A percentile compares a stretch with the other conserved stretches of the same genome.
phyloP scores from a whole-genome alignment of 306 rosid genomes.

The Purshia tridentata region DNA sequence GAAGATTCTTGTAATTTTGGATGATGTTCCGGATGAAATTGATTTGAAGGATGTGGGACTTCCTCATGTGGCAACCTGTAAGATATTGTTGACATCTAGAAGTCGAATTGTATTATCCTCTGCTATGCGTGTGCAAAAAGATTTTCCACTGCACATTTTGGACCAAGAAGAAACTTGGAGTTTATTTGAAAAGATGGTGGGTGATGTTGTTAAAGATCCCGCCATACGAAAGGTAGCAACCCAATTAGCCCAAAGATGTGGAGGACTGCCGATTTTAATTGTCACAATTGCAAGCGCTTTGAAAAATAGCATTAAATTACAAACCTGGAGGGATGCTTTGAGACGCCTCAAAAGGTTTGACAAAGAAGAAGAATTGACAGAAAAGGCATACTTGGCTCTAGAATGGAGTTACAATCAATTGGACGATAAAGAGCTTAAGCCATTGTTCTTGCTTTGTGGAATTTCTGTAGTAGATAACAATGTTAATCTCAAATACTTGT shows the following conservation, averaged over 20 bases:
- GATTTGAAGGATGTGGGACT: conserved; percentile 14
- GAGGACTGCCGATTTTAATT: neutral
- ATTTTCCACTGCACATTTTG: neutral
- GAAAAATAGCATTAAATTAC: neutral
- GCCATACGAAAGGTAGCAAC: neutral
- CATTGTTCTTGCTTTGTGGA: conserved; percentile 32
- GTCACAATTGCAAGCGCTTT: conserved; percentile 7
- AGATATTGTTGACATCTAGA: conserved; percentile 20
- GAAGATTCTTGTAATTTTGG: conserved; percentile 21
- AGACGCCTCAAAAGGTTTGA: neutral
- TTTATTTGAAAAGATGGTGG: conserved; percentile 24
- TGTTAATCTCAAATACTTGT: conserved; percentile 27
- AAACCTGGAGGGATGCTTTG: neutral
- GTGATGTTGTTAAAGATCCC: neutral
- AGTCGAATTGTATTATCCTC: neutral
- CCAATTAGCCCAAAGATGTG: neutral
- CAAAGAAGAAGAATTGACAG: neutral
- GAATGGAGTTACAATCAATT: conserved; percentile 27
- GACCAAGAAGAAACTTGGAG: neutral
- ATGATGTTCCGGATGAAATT: conserved; percentile 33
- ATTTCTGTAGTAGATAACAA: neutral
- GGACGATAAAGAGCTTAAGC: conserved; percentile 6
- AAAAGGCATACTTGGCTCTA: neutral
- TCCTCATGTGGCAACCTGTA: conserved; percentile 18
- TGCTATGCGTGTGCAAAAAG: neutral